Evolutionary conservation across 768 basidiomycete species (phyloP).

Genomic region (Tubosaeta sp.): DNA sequence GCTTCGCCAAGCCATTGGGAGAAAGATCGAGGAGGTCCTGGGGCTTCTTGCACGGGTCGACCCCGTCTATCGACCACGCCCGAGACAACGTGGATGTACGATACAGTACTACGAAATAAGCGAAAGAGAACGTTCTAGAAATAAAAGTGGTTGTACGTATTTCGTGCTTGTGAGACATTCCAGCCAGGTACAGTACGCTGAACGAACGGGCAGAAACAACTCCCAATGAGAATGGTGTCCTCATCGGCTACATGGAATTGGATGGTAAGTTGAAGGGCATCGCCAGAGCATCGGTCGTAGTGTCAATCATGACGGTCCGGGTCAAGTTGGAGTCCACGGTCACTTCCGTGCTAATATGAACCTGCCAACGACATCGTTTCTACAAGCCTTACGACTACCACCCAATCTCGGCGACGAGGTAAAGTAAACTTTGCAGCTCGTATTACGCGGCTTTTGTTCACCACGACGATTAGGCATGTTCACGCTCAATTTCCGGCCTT

Average conservation of each 20-base stretch:
- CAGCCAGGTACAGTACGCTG: slow-evolving; percentile 77
- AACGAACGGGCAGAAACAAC: slow-evolving; percentile 80
- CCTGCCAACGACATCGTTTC: slow-evolving; percentile 5
- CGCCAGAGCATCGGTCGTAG: slow-evolving; percentile 39
- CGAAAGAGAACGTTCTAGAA: neutral
- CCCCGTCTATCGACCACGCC: slow-evolving; percentile 50
- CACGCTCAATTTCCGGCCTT: slow-evolving; percentile 13
- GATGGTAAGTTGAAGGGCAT: slow-evolving; percentile 56
- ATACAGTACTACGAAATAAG: too few species aligned
- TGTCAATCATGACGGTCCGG: slow-evolving; percentile 30
- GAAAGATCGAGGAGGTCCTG: slow-evolving; percentile 74
- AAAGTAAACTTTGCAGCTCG: neutral
- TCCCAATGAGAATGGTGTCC: slow-evolving; percentile 64
- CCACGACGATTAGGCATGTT: slow-evolving; percentile 16
- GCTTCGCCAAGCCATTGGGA: slow-evolving; percentile 71
- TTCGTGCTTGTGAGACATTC: slow-evolving; percentile 68
- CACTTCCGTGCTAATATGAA: neutral
- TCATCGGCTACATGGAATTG: slow-evolving; percentile 42
- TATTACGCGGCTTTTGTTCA: neutral
- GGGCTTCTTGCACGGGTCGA: slow-evolving; percentile 81
- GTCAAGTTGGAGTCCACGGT: neutral
- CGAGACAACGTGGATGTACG: slow-evolving; percentile 25
- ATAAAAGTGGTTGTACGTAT: slow-evolving; percentile 31
- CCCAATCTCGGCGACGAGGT: slow-evolving; percentile 25
- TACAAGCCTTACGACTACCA: slow-evolving; percentile 17